These are phyloP conservation scores for Stromatinia cepivora DNA, from an alignment of 2,329 filamentous ascomycete genomes.

Conservation along the genomic window DNA sequence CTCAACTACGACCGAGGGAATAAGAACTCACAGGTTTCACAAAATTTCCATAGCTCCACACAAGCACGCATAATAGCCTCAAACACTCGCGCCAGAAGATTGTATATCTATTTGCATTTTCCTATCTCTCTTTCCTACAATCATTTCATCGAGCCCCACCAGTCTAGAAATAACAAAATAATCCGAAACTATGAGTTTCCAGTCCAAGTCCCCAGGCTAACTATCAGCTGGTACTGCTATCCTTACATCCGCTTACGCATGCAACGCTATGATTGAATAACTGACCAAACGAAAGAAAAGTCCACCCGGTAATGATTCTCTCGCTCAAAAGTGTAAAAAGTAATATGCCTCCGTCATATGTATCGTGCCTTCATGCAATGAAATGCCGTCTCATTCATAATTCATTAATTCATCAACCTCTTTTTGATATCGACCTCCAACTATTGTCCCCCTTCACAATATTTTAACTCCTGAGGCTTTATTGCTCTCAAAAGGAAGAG, in stretches of 20 bases:
- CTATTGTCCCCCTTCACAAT: slow-evolving; percentile 20
- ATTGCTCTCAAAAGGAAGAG: slow-evolving; percentile 25
- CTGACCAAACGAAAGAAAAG: not conserved
- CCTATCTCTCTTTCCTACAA: not conserved
- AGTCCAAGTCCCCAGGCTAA: not conserved
- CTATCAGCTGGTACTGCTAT: not conserved
- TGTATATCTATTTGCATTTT: not conserved
- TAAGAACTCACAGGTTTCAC: too few species aligned
- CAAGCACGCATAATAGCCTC: not conserved
- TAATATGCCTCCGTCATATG: slow-evolving; percentile 10
- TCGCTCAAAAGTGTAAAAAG: slow-evolving; percentile 1
- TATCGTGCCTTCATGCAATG: slow-evolving; percentile 3
- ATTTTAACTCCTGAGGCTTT: slow-evolving; percentile 1
- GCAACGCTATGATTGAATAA: slow-evolving; percentile 10
- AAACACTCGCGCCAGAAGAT: not conserved
- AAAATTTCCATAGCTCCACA: not conserved
- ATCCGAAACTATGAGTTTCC: not conserved
- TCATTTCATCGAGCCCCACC: not conserved
- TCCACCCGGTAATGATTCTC: not conserved
- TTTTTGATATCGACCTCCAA: slow-evolving; percentile 11
- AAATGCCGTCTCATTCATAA: slow-evolving; percentile 13
- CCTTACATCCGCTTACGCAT: slow-evolving; percentile 16
- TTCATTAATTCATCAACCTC: slow-evolving; percentile 12
- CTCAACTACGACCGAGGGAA: too few species aligned
- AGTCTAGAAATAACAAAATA: slow-evolving; percentile 12